Conservation (phyloP, 176 grass and related monocot genomes). For the Oryza rufipogon region DNA sequence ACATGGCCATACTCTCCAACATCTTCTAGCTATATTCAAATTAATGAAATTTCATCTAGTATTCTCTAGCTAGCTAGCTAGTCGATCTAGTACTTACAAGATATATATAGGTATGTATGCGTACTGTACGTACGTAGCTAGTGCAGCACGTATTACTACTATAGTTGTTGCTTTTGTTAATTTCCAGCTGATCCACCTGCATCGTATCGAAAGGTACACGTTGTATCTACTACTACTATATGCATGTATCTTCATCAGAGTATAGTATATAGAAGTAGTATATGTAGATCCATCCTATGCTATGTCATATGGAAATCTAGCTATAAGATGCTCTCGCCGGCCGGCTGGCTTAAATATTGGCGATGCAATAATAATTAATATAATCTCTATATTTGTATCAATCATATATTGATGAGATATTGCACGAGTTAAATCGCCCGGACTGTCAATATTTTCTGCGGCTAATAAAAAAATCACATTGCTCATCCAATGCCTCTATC, state of each 20-base stretch:
- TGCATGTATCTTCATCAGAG: too few relatives aligned
- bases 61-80: not conserved
- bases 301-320: not conserved
- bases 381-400: not conserved
- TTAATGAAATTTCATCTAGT: too few relatives aligned
- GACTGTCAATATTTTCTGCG: not conserved
- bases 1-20: conserved; percentile 68
- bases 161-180: not conserved
- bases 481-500: too few relatives aligned
- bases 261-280: not conserved
- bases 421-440: too few relatives aligned
- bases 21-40: conserved; percentile 50
- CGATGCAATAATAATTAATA: not conserved
- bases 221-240: too few relatives aligned
- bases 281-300: not conserved
- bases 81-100: not conserved
- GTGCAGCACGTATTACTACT: not conserved
- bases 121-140: not conserved
- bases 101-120: not conserved
- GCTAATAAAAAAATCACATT: too few relatives aligned
- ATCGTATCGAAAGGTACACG: too few relatives aligned
- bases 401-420: not conserved
- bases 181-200: not conserved
- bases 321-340: not conserved
- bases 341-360: not conserved